These are phyloP conservation scores for Phallus indusiatus DNA, from an alignment of 768 basidiomycete genomes.

Conservation along the genomic window DNA sequence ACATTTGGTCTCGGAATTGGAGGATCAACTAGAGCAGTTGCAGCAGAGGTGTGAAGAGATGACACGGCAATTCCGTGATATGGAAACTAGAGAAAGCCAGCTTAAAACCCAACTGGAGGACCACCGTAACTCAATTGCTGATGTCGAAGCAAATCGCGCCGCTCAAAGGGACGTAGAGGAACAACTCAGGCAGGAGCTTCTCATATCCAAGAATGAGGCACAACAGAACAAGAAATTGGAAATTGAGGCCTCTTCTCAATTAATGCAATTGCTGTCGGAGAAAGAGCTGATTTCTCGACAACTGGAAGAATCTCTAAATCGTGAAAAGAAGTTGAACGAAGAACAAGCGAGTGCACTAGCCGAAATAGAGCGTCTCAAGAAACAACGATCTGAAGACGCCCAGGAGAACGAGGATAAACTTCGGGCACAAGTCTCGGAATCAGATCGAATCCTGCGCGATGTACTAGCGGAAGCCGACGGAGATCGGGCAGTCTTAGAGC, in stretches of 20 bases:
- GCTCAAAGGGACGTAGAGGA: slow-evolving; percentile 56
- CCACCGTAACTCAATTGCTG: slow-evolving; percentile 50
- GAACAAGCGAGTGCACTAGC: slow-evolving; percentile 61
- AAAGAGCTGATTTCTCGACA: slow-evolving; percentile 62
- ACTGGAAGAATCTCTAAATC: slow-evolving; percentile 64
- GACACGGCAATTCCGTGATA: slow-evolving; percentile 43
- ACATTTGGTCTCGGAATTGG: slow-evolving; percentile 23
- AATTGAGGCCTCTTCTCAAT: slow-evolving; percentile 49
- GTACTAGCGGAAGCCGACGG: slow-evolving; percentile 90
- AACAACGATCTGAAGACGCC: slow-evolving; percentile 56
- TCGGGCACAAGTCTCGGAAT: slow-evolving; percentile 59
- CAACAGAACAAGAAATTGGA: slow-evolving; percentile 64
- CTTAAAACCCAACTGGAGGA: slow-evolving; percentile 45
- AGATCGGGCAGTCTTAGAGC: slow-evolving; percentile 85
- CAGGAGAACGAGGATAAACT: slow-evolving; percentile 74
- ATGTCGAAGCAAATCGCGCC: slow-evolving; percentile 35
- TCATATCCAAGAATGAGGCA: slow-evolving; percentile 49
- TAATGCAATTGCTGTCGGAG: slow-evolving; percentile 60
- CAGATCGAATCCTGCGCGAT: slow-evolving; percentile 65
- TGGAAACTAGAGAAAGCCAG: slow-evolving; percentile 57
- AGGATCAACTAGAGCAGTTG: slow-evolving; percentile 55
- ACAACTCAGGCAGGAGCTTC: slow-evolving; percentile 50
- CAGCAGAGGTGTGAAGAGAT: slow-evolving; percentile 59
- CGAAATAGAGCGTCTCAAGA: slow-evolving; percentile 65
- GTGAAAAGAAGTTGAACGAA: slow-evolving; percentile 65